These are phyloP conservation scores for Cladosporium sp. DNA, from an alignment of 2,329 filamentous ascomycete species.

Conservation along the genomic window DNA sequence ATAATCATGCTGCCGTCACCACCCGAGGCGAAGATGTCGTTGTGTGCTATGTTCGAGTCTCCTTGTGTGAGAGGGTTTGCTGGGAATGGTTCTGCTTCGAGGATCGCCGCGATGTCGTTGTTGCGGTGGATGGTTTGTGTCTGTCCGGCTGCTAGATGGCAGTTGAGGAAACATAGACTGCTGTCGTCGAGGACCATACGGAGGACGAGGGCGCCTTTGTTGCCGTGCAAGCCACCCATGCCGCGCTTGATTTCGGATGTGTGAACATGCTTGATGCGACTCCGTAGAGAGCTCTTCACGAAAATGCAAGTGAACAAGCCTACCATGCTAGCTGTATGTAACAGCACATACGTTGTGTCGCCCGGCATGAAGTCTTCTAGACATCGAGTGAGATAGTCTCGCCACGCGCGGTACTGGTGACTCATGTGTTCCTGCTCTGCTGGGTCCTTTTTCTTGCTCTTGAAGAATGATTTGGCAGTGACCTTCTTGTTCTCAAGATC, in stretches of 20 bases:
- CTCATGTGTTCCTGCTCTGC: slow-evolving; percentile 88
- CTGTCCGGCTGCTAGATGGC: slow-evolving; percentile 93
- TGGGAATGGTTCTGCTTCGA: slow-evolving; percentile 77
- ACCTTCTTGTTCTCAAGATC: slow-evolving; percentile 97
- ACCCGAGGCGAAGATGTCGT: slow-evolving; percentile 83
- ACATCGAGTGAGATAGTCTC: slow-evolving; percentile 79
- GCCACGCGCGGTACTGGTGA: slow-evolving; percentile 95
- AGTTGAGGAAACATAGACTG: slow-evolving; percentile 94
- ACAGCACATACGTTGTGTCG: slow-evolving; percentile 75
- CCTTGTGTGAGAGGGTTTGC: slow-evolving; percentile 57
- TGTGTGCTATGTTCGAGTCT: slow-evolving; percentile 69
- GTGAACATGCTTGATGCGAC: slow-evolving; percentile 73
- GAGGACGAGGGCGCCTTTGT: slow-evolving; percentile 90
- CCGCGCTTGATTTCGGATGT: slow-evolving; percentile 89
- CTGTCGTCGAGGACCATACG: slow-evolving; percentile 94
- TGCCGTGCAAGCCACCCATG: slow-evolving; percentile 92
- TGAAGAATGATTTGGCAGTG: slow-evolving; percentile 90
- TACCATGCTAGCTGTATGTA: slow-evolving; percentile 87
- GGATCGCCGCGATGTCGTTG: slow-evolving; percentile 85
- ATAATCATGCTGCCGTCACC: slow-evolving; percentile 93
- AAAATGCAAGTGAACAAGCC: slow-evolving; percentile 96
- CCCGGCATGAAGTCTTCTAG: slow-evolving; percentile 81
- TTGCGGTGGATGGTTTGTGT: slow-evolving; percentile 87
- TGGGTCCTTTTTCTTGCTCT: slow-evolving; percentile 77
- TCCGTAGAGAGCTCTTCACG: slow-evolving; percentile 75